Conservation (phyloP, 805 yeast genomes). For the Starmerella floris region DNA sequence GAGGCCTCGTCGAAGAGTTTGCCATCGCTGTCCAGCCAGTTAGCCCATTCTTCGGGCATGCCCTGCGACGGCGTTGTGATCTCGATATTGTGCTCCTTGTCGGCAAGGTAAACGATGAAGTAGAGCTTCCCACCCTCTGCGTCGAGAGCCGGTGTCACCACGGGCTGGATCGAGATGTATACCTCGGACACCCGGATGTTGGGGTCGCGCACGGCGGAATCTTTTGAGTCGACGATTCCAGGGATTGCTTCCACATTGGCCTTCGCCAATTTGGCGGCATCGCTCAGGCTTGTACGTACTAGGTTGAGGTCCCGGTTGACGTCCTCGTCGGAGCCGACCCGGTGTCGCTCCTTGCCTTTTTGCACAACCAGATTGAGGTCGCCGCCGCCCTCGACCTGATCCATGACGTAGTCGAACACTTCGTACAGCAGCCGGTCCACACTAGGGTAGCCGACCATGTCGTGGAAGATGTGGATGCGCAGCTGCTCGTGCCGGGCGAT, state of each 20-base stretch:
- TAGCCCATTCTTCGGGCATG: conserved; percentile 79
- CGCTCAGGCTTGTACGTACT: conserved; percentile 62
- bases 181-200: conserved; percentile 39
- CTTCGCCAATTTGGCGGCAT: conserved; percentile 75
- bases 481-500: conserved; percentile 34
- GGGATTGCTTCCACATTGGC: conserved; percentile 73
- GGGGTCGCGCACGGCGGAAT: conserved; percentile 14
- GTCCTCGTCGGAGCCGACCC: conserved; percentile 27
- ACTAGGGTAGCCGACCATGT: conserved; percentile 34
- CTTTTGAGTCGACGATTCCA: conserved; percentile 21
- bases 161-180: conserved; percentile 59
- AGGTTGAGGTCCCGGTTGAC: conserved; percentile 43
- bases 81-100: conserved; percentile 62
- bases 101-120: conserved; percentile 64
- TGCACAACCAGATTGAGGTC: conserved; percentile 40
- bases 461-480: conserved; percentile 33
- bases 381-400: conserved; percentile 60
- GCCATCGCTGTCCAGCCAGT: conserved; percentile 57
- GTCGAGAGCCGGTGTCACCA: conserved; percentile 19
- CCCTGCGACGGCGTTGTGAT: conserved; percentile 74
- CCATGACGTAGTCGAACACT: conserved; percentile 46
- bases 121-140: conserved; percentile 37
- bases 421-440: conserved; percentile 38
- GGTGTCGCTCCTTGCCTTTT: conserved; percentile 31
- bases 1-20: conserved; percentile 32